Percentiles rank a stretch among this genome's conserved stretches.
phyloP scores from a whole-genome alignment of 202 grass and related monocot genomes.

The Saccharum hybrid region DNA sequence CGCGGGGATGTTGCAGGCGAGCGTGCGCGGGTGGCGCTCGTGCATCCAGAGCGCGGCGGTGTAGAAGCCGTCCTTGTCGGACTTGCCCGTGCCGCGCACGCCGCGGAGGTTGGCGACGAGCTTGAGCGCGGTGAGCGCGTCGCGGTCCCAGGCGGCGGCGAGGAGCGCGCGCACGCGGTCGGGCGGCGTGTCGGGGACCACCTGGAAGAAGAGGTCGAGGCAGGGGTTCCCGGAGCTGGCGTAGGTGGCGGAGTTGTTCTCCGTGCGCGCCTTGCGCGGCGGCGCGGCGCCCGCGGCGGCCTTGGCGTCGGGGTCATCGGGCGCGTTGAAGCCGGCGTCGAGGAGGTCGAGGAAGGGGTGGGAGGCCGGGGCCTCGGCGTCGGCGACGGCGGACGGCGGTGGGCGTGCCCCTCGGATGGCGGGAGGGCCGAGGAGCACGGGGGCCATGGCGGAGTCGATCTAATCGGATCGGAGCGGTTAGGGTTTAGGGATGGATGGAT shows the following conservation, averaged over 20 bases:
- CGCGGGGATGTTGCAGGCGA: slow-evolving; percentile 25
- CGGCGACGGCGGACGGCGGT: background rate
- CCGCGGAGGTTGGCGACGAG: slow-evolving; percentile 31
- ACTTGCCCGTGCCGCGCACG: slow-evolving; percentile 40
- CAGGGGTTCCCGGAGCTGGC: slow-evolving; percentile 43
- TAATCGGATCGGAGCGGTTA: background rate
- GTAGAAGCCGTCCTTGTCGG: slow-evolving; percentile 59
- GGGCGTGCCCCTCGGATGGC: slow-evolving; percentile 21
- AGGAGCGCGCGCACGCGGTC: background rate
- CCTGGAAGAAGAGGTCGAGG: slow-evolving; percentile 49
- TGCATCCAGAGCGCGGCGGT: slow-evolving; percentile 72
- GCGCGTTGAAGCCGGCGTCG: slow-evolving; percentile 17
- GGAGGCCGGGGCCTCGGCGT: background rate
- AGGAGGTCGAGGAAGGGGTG: slow-evolving; percentile 32
- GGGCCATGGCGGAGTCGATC: slow-evolving; percentile 19
- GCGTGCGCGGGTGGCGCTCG: slow-evolving; percentile 35
- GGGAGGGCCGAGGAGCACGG: slow-evolving; percentile 51
- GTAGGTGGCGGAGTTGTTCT: background rate
- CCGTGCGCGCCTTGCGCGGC: background rate
- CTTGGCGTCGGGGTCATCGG: background rate
- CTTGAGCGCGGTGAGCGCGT: slow-evolving; percentile 7
- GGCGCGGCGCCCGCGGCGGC: too few relatives aligned
- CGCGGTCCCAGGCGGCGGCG: background rate
- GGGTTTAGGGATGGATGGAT: background rate
- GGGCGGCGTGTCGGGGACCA: background rate